Conservation (phyloP, 2,329 filamentous ascomycete species). For the Talaromyces sp. region DNA sequence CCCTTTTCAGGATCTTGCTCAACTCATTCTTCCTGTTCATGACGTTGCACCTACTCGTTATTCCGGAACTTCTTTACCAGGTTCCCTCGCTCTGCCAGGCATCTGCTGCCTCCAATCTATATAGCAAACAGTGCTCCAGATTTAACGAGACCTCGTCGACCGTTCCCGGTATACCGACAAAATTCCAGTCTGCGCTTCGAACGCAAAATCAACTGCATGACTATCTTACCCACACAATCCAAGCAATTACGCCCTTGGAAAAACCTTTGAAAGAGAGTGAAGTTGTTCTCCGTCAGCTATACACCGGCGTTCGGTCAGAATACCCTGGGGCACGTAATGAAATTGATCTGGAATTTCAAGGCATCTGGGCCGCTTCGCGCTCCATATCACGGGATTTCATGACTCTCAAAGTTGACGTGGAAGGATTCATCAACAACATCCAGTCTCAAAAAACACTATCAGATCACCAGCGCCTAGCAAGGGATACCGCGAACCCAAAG, state of each 20-base stretch:
- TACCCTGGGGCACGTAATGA: conserved; percentile 29
- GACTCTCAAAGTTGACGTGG: conserved; percentile 31
- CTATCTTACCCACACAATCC: conserved; percentile 7
- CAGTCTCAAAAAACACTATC: not conserved
- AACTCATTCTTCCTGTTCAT: conserved; percentile 7
- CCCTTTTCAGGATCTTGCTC: conserved; percentile 3
- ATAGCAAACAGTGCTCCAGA: conserved; percentile 1
- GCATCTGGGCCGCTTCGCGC: conserved; percentile 27
- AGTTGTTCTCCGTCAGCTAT: conserved; percentile 20
- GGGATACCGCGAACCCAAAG: not conserved
- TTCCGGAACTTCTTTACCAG: conserved; percentile 10
- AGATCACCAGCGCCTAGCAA: not conserved
- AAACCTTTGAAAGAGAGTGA: conserved; percentile 5
- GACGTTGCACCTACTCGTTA: conserved; percentile 9
- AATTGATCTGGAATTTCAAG: conserved; percentile 34
- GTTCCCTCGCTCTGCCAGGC: conserved; percentile 6
- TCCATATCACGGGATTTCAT: conserved; percentile 30
- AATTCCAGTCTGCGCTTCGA: conserved; percentile 1
- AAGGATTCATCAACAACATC: conserved; percentile 25
- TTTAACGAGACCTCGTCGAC: not conserved
- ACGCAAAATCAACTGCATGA: conserved; percentile 9
- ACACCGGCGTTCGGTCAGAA: conserved; percentile 21
- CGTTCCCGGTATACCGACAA: not conserved
- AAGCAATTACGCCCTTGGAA: conserved; percentile 7
- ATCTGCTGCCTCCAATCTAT: conserved; percentile 1